Conservation (phyloP, 1,284 basidiomycete genomes). For the Tylopilus orsonianus region DNA sequence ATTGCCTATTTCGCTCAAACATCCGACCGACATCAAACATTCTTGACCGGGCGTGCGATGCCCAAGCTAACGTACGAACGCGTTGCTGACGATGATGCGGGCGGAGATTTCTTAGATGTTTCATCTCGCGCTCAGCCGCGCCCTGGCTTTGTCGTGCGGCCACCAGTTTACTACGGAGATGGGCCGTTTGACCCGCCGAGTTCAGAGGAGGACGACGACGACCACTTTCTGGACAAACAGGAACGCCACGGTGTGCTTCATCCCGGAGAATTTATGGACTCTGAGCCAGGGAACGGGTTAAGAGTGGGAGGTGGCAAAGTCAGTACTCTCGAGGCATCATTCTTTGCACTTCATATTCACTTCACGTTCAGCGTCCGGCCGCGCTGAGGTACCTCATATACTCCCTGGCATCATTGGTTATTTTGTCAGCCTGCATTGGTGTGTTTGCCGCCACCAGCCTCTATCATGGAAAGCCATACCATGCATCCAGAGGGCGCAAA, state of each 20-base stretch:
- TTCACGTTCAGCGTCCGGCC: constrained; percentile 39
- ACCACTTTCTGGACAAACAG: constrained; percentile 42
- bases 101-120: constrained; percentile 16
- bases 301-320: constrained; percentile 40
- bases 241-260: constrained; percentile 31
- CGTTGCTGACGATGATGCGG: constrained; percentile 21
- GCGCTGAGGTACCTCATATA: constrained; percentile 57
- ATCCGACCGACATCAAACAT: neutral
- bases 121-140: neutral
- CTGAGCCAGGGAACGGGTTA: constrained; percentile 36
- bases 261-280: constrained; percentile 15
- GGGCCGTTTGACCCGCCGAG: constrained; percentile 71
- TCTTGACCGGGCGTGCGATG: constrained; percentile 20
- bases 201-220: constrained; percentile 65
- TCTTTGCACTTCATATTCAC: constrained; percentile 7
- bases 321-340: constrained; percentile 11
- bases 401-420: constrained; percentile 51
- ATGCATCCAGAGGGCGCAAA: constrained; percentile 55
- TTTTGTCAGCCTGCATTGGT: constrained; percentile 61
- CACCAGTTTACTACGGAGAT: constrained; percentile 64
- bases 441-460: constrained; percentile 64
- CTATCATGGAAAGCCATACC: constrained; percentile 57
- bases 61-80: constrained; percentile 29
- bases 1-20: constrained; percentile 10
- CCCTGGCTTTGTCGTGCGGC: constrained; percentile 29